Percentiles rank a stretch among this genome's conserved stretches.
Conservation (phyloP, 1,284 basidiomycete species). For the Sporisorium sorghi region DNA sequence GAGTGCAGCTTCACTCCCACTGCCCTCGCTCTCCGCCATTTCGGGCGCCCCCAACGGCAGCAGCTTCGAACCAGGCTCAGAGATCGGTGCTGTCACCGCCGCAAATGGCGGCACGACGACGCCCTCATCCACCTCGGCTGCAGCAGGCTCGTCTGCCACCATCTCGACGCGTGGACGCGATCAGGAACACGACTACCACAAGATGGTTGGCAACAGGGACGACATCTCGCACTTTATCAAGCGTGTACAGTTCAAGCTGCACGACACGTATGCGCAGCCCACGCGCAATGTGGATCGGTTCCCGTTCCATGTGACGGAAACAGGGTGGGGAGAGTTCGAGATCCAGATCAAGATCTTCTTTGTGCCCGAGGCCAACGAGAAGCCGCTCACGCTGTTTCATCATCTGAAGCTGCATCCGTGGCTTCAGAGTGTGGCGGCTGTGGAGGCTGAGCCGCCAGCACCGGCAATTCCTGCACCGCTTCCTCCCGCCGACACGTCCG, state of each 20-base stretch:
- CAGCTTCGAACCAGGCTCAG: slow-evolving; percentile 34
- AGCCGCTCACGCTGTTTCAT: slow-evolving; percentile 86
- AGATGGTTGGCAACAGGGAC: slow-evolving; percentile 67
- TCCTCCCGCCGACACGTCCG: slow-evolving; percentile 35
- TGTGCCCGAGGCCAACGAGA: slow-evolving; percentile 90
- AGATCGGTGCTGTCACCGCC: slow-evolving; percentile 29
- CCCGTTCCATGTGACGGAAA: slow-evolving; percentile 94
- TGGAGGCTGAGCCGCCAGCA: slow-evolving; percentile 73
- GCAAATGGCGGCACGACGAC: slow-evolving; percentile 21
- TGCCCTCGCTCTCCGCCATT: slow-evolving; percentile 66
- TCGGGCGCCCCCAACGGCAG: slow-evolving; percentile 29
- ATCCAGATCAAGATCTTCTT: slow-evolving; percentile 94
- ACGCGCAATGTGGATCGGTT: slow-evolving; percentile 89
- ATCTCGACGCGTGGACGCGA: slow-evolving; percentile 64
- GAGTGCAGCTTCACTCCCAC: slow-evolving; percentile 71
- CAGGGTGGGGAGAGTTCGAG: slow-evolving; percentile 99
- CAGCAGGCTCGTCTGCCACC: slow-evolving; percentile 17
- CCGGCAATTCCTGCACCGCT: slow-evolving; percentile 44
- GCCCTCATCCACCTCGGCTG: slow-evolving; percentile 3
- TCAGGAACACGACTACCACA: slow-evolving; percentile 63
- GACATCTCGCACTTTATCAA: slow-evolving; percentile 73
- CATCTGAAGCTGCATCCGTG: slow-evolving; percentile 97
- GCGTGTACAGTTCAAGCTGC: slow-evolving; percentile 94
- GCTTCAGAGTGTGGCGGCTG: slow-evolving; percentile 75
- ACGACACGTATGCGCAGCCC: slow-evolving; percentile 94